Base-by-base conservation (phyloP, 495 filamentous ascomycete genomes). In the Viridothelium virens region DNA sequence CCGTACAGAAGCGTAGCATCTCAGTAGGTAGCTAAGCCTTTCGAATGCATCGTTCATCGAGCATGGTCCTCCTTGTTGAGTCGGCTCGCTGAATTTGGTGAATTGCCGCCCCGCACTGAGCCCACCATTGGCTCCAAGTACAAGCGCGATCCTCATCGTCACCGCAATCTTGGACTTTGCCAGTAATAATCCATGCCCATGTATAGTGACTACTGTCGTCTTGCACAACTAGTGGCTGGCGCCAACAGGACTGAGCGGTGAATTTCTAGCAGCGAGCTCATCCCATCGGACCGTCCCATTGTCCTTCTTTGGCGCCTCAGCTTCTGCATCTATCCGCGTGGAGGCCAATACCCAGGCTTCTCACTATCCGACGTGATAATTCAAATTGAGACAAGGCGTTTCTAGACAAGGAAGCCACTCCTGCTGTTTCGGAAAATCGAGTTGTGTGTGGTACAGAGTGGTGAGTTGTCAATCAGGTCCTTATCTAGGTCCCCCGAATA, bases 91-190 rank as follows among this genome's bases (percentile, higher is more conserved):
- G 53, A 6, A 59, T 59, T 59, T 59, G 53, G 53, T 31, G 53
- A 59, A 59, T 59, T 59, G 53, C 53, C 53, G 53, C 53, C 53
- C 53, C 53, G 53, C 53, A 59, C 53, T 59, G 11, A 11, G 18
- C 5, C 53, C 6, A 36, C 53, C 25, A 59, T 59, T 59, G 53
- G 53, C 31, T 59, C 53, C 18, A 31, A 34, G 6, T 3, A 53
- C 14, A 10, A 59, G 53, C 53, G 53, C 53, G 53, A 59, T 59
- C 53, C 53, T 36, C 25, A 34, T 36, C 53, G 31, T n/a, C n/a
- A 59, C 11, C 53, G 53, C 53, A 34, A 59, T 59, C 53, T 59
- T 11, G 31, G 31, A 59, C 25, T 59, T 59, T 59, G 53, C 53
- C 53, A 59, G 53, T 59, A 7, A 59, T 59, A 59, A 59, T 18